These are phyloP conservation scores for Juglanconis sp. DNA, from an alignment of 2,329 filamentous ascomycete species.

Conservation along the genomic window DNA sequence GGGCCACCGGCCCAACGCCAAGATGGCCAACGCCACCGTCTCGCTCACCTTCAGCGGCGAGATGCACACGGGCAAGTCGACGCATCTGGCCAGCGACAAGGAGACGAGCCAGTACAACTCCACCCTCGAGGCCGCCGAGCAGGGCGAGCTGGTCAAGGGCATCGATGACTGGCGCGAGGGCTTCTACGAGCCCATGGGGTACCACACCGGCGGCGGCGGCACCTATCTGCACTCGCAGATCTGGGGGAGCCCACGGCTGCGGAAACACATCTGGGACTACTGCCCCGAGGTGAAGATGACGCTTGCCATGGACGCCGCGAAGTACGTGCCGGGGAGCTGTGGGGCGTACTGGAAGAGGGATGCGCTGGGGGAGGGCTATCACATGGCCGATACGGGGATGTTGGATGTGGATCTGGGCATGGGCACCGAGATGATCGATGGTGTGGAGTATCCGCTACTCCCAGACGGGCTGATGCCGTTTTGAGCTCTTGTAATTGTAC, in stretches of 20 bases:
- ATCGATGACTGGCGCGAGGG: conserved; percentile 39
- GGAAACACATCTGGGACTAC: conserved; percentile 50
- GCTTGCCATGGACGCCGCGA: conserved; percentile 47
- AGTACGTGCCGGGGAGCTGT: conserved; percentile 48
- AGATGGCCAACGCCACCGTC: conserved; percentile 38
- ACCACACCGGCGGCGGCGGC: conserved; percentile 46
- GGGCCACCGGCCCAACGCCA: conserved; percentile 43
- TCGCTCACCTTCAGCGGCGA: conserved; percentile 20
- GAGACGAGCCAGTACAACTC: conserved; percentile 16
- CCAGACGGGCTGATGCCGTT: conserved; percentile 34
- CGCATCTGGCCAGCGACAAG: conserved; percentile 15
- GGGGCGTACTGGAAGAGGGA: conserved; percentile 44
- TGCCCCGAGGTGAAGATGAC: conserved; percentile 48
- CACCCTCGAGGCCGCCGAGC: conserved; percentile 20
- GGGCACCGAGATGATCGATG: conserved; percentile 40
- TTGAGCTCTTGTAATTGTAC: conserved; percentile 18
- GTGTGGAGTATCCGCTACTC: conserved; percentile 37
- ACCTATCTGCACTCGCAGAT: conserved; percentile 37
- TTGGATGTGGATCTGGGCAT: conserved; percentile 28
- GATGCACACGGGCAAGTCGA: conserved; percentile 17
- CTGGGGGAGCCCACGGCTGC: conserved; percentile 42
- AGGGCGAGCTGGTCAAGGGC: conserved; percentile 39
- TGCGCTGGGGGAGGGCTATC: conserved; percentile 17
- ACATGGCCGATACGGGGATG: conserved; percentile 19
- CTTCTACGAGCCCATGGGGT: conserved; percentile 52